Percentiles rank a stretch among this genome's conserved stretches.
Evolutionary conservation across 768 basidiomycete species (phyloP).

Genomic region (Rhizopogon salebrosus): DNA sequence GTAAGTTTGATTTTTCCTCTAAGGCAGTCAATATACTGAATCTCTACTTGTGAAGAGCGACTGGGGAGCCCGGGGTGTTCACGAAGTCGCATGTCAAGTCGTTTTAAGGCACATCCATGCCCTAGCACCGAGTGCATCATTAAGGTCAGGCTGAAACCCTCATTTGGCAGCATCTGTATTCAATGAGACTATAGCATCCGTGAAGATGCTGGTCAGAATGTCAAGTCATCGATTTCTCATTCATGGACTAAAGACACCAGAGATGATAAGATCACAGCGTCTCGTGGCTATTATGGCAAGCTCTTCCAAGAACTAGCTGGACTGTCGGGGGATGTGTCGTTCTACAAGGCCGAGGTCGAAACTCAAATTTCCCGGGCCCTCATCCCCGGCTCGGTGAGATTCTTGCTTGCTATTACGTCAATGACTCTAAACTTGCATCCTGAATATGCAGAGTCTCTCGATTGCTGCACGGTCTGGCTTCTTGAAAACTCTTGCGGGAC

Average conservation of each 20-base stretch:
- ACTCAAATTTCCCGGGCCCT: constrained; percentile 57
- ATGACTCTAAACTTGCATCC: neutral
- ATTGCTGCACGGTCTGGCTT: constrained; percentile 69
- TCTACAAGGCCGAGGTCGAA: constrained; percentile 70
- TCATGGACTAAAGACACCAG: constrained; percentile 72
- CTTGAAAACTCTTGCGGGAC: constrained; percentile 54
- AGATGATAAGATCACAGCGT: constrained; percentile 60
- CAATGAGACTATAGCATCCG: constrained; percentile 41
- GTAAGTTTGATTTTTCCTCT: constrained; percentile 55
- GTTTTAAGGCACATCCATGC: constrained; percentile 70
- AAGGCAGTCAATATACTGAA: neutral
- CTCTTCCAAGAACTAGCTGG: constrained; percentile 70
- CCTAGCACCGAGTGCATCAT: constrained; percentile 70
- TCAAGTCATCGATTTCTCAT: constrained; percentile 84
- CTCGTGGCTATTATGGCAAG: constrained; percentile 58
- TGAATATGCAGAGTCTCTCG: constrained; percentile 57
- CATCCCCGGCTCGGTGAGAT: constrained; percentile 51
- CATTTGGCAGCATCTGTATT: too few species aligned
- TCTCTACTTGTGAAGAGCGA: constrained; percentile 29
- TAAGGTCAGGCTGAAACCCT: constrained; percentile 49
- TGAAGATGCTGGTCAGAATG: constrained; percentile 70
- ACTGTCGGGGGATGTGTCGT: constrained; percentile 73
- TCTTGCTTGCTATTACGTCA: constrained; percentile 1
- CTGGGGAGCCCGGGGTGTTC: constrained; percentile 37
- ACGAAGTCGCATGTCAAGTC: constrained; percentile 84